A percentile compares a stretch with the other conserved stretches of the same genome.
These are phyloP conservation scores for Sanghuangporus weigelae DNA, from an alignment of 1,284 basidiomycete genomes.

Conservation along the genomic window DNA sequence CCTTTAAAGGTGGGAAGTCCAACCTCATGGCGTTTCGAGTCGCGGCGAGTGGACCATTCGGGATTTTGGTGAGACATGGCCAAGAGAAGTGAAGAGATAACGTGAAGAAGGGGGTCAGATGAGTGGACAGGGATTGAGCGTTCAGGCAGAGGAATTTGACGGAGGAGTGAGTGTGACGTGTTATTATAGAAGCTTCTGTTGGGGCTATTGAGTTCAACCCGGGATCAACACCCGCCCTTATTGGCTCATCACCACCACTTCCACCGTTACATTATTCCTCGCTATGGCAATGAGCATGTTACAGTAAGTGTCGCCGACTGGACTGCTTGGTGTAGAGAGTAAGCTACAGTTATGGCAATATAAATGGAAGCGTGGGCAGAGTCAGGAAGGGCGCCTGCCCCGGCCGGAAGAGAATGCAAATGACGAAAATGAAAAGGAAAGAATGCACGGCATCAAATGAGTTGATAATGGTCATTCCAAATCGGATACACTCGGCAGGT, in stretches of 20 bases:
- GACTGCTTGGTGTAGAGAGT: not conserved
- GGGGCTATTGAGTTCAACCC: slow-evolving; percentile 15
- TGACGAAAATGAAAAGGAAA: not conserved
- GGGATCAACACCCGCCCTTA: slow-evolving; percentile 7
- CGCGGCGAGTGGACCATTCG: not conserved
- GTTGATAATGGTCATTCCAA: slow-evolving; percentile 8
- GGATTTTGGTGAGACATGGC: not conserved
- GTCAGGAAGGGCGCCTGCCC: not conserved
- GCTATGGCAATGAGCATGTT: not conserved
- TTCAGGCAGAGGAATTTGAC: not conserved
- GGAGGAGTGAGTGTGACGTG: not conserved
- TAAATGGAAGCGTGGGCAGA: not conserved
- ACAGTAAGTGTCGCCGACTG: not conserved
- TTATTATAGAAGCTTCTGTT: slow-evolving; percentile 3
- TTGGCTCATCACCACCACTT: not conserved
- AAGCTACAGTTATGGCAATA: not conserved
- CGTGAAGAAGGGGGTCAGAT: not conserved
- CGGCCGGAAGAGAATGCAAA: not conserved
- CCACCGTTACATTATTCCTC: not conserved
- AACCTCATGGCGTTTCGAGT: not conserved
- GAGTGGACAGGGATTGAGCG: not conserved
- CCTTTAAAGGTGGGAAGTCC: not conserved
- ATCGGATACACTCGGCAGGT: slow-evolving; percentile 13
- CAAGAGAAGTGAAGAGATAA: not conserved
- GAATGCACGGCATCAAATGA: slow-evolving; percentile 4